Base-by-base conservation (phyloP, 2,329 filamentous ascomycete genomes). In the Eutypella sp. region DNA sequence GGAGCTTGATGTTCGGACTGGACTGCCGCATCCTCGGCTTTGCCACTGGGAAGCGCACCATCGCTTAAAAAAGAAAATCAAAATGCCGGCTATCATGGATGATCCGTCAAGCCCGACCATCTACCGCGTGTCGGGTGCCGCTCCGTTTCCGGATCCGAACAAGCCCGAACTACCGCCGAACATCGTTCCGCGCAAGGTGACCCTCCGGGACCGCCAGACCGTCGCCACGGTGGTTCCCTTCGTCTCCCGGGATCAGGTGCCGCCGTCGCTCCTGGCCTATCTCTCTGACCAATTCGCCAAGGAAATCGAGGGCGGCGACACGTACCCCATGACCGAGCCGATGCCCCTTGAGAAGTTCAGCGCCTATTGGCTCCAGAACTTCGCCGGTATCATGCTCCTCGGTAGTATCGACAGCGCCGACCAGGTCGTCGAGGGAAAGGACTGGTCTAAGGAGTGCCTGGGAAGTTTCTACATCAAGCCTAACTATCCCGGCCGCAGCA, bases 391-490 rank as follows among this genome's bases (percentile, higher is more conserved):
- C 63, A 93, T 95, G 88, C 73, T 95, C 19, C 73, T 93, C 36
- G 89, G 90, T 46, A 81, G 85, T 57, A 81, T 92, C 47, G 78
- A 81, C 42, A 76, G 75, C 46, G 70, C 78, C 22, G 76, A 81
- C 45, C 81, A 84, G 46, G 67, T 79, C 48, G 58, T 74, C 56
- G 67, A 82, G 67, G 67, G 75, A 66, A 73, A 74, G 53, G 87
- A 92, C 66, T 95, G 90, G 89, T 79, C 82, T 53, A 84, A 83
- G 60, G 77, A 86, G 58, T 95, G 89, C 58, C 72, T 96, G 37
- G 90, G 90, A 47, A 95, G 88, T 69, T 95, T 95, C 69, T 95
- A 93, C 69, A 87, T 95, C 74, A 91, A 93, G 70, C 89, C 90
- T 40, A 95, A 96, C 67, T 96, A 95, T 65, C 89, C 90, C 0